Evolutionary conservation across 768 basidiomycete species (phyloP).

Genomic region (Mycena sanguinolenta): DNA sequence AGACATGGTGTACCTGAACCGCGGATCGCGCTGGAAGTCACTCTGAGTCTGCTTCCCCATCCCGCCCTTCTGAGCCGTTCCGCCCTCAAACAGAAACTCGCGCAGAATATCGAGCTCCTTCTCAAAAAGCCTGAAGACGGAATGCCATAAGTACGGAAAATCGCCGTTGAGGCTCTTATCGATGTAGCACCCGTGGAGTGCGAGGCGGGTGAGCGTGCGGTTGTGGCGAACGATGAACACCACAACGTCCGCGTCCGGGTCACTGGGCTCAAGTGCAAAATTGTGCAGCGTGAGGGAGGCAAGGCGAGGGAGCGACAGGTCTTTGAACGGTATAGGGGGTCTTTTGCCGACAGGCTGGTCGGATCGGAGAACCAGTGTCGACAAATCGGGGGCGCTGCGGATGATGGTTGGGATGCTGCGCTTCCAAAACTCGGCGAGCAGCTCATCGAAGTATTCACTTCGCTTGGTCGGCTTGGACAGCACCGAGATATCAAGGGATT

Average conservation of each 20-base stretch:
- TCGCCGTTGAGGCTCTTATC: not conserved
- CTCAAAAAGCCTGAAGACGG: slow-evolving; percentile 12
- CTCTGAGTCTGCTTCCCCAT: too few relatives aligned
- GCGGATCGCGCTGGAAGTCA: too few relatives aligned
- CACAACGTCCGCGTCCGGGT: slow-evolving; percentile 1
- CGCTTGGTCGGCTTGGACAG: not conserved
- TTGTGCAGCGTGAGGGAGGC: slow-evolving; percentile 8
- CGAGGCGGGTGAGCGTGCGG: slow-evolving; percentile 20
- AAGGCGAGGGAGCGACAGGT: slow-evolving; percentile 9
- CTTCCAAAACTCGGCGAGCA: slow-evolving; percentile 12
- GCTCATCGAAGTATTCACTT: slow-evolving; percentile 6
- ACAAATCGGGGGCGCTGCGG: slow-evolving; percentile 1
- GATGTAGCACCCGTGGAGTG: slow-evolving; percentile 19
- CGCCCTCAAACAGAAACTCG: not conserved
- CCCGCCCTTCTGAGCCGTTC: too few relatives aligned
- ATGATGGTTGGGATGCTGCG: slow-evolving; percentile 8
- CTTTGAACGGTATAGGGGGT: slow-evolving; percentile 7
- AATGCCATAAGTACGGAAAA: slow-evolving; percentile 15
- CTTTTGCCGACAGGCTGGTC: not conserved
- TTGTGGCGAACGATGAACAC: slow-evolving; percentile 24
- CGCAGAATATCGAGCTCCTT: not conserved
- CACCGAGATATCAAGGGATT: not conserved
- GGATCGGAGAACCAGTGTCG: slow-evolving; percentile 7
- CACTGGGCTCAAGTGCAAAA: slow-evolving; percentile 3
- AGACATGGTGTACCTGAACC: too few relatives aligned